Evolutionary conservation across 2,329 filamentous ascomycete genomes (phyloP), one percentile per base, ranked within the genome.

Genomic region (Cadophora sp.): DNA sequence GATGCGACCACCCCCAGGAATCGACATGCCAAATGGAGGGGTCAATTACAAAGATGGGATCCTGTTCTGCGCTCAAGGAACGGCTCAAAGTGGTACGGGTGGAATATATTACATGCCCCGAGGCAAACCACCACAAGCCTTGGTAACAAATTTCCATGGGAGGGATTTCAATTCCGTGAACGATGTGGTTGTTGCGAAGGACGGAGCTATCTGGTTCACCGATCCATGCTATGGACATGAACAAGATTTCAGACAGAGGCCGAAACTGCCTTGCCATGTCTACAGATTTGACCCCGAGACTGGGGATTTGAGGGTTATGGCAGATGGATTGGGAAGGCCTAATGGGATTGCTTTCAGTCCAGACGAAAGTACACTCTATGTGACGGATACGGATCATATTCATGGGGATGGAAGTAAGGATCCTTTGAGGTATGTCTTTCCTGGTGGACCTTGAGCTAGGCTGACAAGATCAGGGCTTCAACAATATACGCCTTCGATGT

Each of bases 171-270:
- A 84, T 75, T 83, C 80, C 36, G 77, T 81, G 27, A 81, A 82
- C 68, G 79, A 80, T 67, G 81, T 83, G 3, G 76, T 78, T 1
- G 73, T 79, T 13, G 77, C 79, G 1, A 73, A 72, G 1, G 80
- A 83, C 67, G 80, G 80, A 0, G 73, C 75, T 0, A 71, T 85
- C 13, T 85, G 83, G 83, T 85, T 85, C 70, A 84, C 83, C 0
- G 83, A 85, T 71, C 79, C 81, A 0, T 75, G 75, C 30, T 78
- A 80, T 61, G 83, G 82, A 4, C 79, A 80, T 62, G 80, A 83
- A 66, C 76, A 79, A 66, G 80, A 81, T 18, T 82, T 85, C 51
- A 79, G 83, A 45, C 78, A 77, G 1, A 67, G 70, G 50, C 83
- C 83, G 3, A 76, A 79, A 68, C 66, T 86, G 27, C 83, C 83